Percentiles rank a stretch among this genome's conserved stretches.
Conservation (phyloP, 2,329 filamentous ascomycete species). For the Thielaviopsis euricoi region DNA sequence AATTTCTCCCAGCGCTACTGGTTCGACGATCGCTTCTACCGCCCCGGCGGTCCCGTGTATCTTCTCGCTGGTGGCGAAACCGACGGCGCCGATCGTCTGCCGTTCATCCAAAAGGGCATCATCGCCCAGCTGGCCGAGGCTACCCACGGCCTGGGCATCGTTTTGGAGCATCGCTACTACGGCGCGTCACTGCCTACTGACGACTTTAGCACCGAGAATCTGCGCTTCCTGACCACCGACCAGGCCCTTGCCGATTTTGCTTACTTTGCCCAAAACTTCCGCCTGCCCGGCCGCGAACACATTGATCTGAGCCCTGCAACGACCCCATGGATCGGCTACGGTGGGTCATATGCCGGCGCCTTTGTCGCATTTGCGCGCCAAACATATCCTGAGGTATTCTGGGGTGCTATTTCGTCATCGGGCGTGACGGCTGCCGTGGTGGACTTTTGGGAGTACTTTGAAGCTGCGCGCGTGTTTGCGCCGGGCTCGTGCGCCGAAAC, state of each 20-base stretch:
- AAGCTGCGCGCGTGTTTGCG: slow-evolving; percentile 31
- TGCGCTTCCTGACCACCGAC: slow-evolving; percentile 71
- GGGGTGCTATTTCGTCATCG: slow-evolving; percentile 63
- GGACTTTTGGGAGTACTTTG: slow-evolving; percentile 53
- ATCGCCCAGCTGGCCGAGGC: slow-evolving; percentile 52
- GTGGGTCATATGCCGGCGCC: slow-evolving; percentile 69
- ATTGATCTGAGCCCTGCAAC: slow-evolving; percentile 46
- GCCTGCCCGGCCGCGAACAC: slow-evolving; percentile 53
- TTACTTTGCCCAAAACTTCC: slow-evolving; percentile 60
- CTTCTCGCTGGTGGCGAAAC: slow-evolving; percentile 61
- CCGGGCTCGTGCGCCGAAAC: slow-evolving; percentile 45
- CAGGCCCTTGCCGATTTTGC: slow-evolving; percentile 68
- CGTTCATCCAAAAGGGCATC: slow-evolving; percentile 64
- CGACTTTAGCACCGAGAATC: slow-evolving; percentile 48
- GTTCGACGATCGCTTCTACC: slow-evolving; percentile 65
- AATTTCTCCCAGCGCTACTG: slow-evolving; percentile 63
- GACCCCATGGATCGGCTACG: slow-evolving; percentile 63
- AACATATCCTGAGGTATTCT: slow-evolving; percentile 63
- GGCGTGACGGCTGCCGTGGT: slow-evolving; percentile 63
- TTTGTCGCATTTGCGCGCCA: slow-evolving; percentile 63
- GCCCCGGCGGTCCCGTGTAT: slow-evolving; percentile 64
- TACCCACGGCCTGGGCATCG: slow-evolving; percentile 58
- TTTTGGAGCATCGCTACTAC: slow-evolving; percentile 81
- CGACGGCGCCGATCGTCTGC: slow-evolving; percentile 41
- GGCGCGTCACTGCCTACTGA: slow-evolving; percentile 54